Evolutionary conservation across 2,329 filamentous ascomycete species (phyloP), one percentile per base, ranked within the genome.

Genomic region (Zymoseptoria ardabiliae): DNA sequence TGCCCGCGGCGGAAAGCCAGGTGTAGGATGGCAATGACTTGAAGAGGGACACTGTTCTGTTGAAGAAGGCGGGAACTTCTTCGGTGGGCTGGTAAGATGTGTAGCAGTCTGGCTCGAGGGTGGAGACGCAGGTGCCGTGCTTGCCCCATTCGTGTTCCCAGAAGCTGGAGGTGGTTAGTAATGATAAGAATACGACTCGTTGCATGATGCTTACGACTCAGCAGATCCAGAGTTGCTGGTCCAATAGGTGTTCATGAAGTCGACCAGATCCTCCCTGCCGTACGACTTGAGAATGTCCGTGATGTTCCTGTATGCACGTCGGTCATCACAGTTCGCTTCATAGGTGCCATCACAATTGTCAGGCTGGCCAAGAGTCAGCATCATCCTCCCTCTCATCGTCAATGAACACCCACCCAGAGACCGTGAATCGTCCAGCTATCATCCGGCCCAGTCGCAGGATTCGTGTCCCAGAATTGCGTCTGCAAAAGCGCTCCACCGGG

Each of bases 401-500:
- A 30, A 7, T 22, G 8, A n/a, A 22, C 25, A 53, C 60, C 25
- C 57, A 65, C 62, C 62, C 66, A 68, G 8, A 91, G 78, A 1
- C 87, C 87, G 69, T 91, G 88, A 49, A 90, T 81, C 1, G 87
- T 90, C 88, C 88, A 92, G 5, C 83, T 85, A 69, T 90, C 82
- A 54, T 73, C 74, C 2, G 88, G 87, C 0, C 89, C 87, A 3
- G 84, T 81, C 1, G 80, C 76, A 1, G 87, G 87, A 59, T 81
- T 71, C 0, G 84, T 82, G 69, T 91, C 88, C 88, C 88, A 91
- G 75, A 91, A 91, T 67, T 91, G 88, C 2, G 89, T 91, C 72
- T 85, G 83, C 4, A 91, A 79, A 51, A 91, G 75, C 62, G 89
- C 82, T 7, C 89, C 89, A 3, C 87, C 85, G 0, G 88, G 88